Base-by-base conservation (phyloP, 2,329 filamentous ascomycete genomes). In the Chaetothyriales sp. region DNA sequence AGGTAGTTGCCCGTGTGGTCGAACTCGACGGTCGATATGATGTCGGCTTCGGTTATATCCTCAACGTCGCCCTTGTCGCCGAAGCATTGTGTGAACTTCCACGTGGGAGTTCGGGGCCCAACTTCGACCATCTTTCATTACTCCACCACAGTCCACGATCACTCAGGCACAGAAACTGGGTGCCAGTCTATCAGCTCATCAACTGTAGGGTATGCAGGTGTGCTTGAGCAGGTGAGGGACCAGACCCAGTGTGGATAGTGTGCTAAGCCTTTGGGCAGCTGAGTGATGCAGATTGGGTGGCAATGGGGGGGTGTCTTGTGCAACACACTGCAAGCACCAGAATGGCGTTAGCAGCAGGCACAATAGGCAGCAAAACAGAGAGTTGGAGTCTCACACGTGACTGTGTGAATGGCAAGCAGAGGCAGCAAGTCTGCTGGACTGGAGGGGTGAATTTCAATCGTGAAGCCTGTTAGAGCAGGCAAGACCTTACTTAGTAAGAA, bases 71-170 rank as follows among this genome's bases (percentile, higher is more conserved):
- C 92, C 74, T 98, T 98, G 74, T 98, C 92, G 70, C 92, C 92
- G 73, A 98, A 98, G 76, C 92, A 96, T 89, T 96, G 90, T 71
- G 90, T 96, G 75, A 96, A 96, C 78, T 96, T 96, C 90, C 90
- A 96, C 73, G 89, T 96, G 68, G 89, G 89, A 74, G 86, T 83
- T 77, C 81, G 87, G 73, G 84, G 78, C 75, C 94, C 88, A 75
- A 83, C 84, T 80, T 95, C 89, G 76, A 92, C 89, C 89, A 96
- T 95, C 75, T 83, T 90, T 69, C 65, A 65, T 64, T 59, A 60
- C 62, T 64, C 60, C 45, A 18, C 43, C 43, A 12, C 32, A 39
- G 32, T 39, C 32, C 32, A 39, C 32, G 12, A 15, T 39, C 32
- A 39, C 32, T 39, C 32, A 39, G 10, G 32, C 32, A 39, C 32